phyloP scores from a whole-genome alignment of 768 basidiomycete species.

The Phaeotremella skinneri region DNA sequence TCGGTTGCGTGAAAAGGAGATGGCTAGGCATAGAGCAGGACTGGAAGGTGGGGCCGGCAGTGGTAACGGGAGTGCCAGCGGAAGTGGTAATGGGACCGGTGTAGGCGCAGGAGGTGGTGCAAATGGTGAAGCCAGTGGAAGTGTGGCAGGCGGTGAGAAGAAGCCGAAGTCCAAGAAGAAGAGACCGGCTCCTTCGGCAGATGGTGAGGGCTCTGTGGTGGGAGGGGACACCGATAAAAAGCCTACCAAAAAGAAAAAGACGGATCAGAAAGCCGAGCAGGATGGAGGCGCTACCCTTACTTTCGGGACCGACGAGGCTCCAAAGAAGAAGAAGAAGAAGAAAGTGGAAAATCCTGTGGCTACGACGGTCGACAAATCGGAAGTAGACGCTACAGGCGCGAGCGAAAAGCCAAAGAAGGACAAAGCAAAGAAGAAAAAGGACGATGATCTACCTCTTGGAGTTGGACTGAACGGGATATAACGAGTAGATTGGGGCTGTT shows the following conservation, averaged over 20 bases:
- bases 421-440: conserved; percentile 4
- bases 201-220: neutral
- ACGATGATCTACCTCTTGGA: conserved; percentile 1
- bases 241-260: conserved; percentile 20
- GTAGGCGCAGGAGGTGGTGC: neutral
- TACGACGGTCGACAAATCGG: neutral
- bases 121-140: neutral
- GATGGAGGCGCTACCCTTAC: no score
- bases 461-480: neutral
- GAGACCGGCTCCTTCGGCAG: conserved; percentile 15
- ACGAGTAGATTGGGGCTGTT: neutral
- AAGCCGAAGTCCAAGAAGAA: conserved; percentile 36
- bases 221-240: neutral
- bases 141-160: conserved; percentile 14
- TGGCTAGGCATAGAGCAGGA: conserved; percentile 12
- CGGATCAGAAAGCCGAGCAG: conserved; percentile 7
- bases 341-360: conserved; percentile 15
- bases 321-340: conserved; percentile 21
- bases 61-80: conserved; percentile 10
- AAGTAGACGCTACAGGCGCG: neutral
- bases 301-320: conserved; percentile 10
- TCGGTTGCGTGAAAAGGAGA: neutral
- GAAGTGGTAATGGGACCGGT: conserved; percentile 4
- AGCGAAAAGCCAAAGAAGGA: neutral
- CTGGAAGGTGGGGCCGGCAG: conserved; percentile 26